A percentile compares a stretch with the other conserved stretches of the same genome.
Conservation (phyloP, 176 grass and related monocot species). For the Phragmites australis region DNA sequence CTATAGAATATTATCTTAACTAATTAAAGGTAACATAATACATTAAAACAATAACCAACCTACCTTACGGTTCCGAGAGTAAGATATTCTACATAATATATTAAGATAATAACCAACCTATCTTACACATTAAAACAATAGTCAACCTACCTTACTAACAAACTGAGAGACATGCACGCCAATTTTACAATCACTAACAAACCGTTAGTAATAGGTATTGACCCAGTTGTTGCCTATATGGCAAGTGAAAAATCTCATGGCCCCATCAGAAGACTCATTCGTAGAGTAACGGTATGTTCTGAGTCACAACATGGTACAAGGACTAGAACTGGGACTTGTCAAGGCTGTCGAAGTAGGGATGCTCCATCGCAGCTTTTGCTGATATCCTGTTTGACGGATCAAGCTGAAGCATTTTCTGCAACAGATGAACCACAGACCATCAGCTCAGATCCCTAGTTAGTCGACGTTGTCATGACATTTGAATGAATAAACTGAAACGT, state of each 20-base stretch:
- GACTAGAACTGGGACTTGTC: slow-evolving; percentile 91
- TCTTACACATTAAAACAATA: no score
- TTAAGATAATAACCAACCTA: no score
- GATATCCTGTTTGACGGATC: slow-evolving; percentile 78
- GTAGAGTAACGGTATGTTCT: not conserved
- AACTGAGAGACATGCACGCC: not conserved
- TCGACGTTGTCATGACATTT: not conserved
- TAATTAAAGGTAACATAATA: no score
- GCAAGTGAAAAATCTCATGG: slow-evolving; percentile 20
- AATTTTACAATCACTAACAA: not conserved
- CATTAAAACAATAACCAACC: no score
- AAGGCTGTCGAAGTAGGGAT: slow-evolving; percentile 84
- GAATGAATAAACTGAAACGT: slow-evolving; percentile 7
- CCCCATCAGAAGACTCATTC: not conserved
- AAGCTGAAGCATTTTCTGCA: slow-evolving; percentile 87
- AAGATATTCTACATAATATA: no score
- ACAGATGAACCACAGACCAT: not conserved
- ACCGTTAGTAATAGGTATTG: not conserved
- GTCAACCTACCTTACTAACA: no score
- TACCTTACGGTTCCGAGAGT: no score
- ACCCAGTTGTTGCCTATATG: slow-evolving; percentile 48
- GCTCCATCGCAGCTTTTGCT: slow-evolving; percentile 73
- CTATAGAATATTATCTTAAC: no score
- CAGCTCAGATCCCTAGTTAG: not conserved
- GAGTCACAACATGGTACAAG: not conserved